A percentile compares a stretch with the other conserved stretches of the same genome.
Evolutionary conservation across 768 basidiomycete genomes (phyloP).

Genomic region (Tylopilus vinaceipallidus): DNA sequence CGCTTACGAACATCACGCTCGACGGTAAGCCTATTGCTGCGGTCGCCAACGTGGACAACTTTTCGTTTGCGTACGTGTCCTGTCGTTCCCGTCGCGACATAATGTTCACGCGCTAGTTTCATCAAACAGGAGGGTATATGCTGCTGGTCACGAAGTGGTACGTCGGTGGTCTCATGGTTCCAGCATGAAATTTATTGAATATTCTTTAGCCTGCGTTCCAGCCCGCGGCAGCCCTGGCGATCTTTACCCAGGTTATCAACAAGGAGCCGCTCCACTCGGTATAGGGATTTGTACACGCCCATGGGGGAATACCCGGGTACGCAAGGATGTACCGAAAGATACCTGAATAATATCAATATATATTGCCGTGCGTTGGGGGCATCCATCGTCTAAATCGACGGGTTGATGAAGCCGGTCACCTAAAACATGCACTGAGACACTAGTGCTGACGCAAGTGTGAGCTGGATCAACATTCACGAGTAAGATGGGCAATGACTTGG

Average conservation of each 20-base stretch:
- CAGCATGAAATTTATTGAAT: neutral
- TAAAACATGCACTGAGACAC: conserved; percentile 28
- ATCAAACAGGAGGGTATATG: conserved; percentile 48
- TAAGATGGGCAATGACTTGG: conserved; percentile 77
- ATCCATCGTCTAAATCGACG: conserved; percentile 82
- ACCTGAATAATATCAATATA: conserved; percentile 59
- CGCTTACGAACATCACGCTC: conserved; percentile 56
- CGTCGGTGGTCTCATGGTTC: conserved; percentile 20
- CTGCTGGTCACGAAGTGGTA: conserved; percentile 63
- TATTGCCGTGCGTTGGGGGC: conserved; percentile 50
- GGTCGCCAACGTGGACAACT: conserved; percentile 65
- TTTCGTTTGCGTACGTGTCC: conserved; percentile 63
- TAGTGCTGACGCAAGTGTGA: too few species aligned
- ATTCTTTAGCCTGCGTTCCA: conserved; percentile 67
- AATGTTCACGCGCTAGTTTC: neutral
- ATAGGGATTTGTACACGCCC: conserved; percentile 27
- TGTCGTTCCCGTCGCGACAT: neutral
- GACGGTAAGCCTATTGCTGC: conserved; percentile 51
- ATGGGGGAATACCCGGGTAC: conserved; percentile 57
- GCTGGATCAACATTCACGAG: conserved; percentile 49
- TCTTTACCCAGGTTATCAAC: conserved; percentile 55
- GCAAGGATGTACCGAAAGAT: conserved; percentile 55
- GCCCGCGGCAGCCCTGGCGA: conserved; percentile 53
- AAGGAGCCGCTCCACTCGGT: conserved; percentile 55
- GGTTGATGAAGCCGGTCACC: conserved; percentile 86